Percentiles rank a stretch among this genome's conserved stretches.
phyloP scores from a whole-genome alignment of 2,329 filamentous ascomycete genomes.

The Lachnellula hyalina region DNA sequence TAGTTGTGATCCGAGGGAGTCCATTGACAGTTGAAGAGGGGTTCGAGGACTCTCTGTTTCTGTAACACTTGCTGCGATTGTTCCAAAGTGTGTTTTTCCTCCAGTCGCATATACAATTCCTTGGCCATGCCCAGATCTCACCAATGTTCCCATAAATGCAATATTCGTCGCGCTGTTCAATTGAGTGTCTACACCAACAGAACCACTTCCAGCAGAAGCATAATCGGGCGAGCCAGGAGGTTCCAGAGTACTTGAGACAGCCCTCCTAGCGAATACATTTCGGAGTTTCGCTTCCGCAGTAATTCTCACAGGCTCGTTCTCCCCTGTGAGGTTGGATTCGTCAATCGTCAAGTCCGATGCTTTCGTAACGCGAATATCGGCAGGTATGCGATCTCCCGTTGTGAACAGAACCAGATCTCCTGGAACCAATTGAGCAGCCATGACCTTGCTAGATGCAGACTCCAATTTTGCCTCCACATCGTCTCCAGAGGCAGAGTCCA shows the following conservation, averaged over 20 bases:
- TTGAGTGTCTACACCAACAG: constrained; percentile 58
- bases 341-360: constrained; percentile 89
- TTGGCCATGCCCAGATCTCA: constrained; percentile 91
- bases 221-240: constrained; percentile 52
- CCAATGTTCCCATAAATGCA: constrained; percentile 95
- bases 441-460: constrained; percentile 73
- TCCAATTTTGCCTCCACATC: constrained; percentile 57
- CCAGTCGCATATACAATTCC: constrained; percentile 97
- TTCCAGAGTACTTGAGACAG: constrained; percentile 24
- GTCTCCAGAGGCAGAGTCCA: constrained; percentile 31
- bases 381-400: constrained; percentile 92
- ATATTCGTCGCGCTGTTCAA: constrained; percentile 80
- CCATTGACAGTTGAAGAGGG: constrained; percentile 92
- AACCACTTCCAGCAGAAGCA: constrained; percentile 51
- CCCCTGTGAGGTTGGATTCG: constrained; percentile 92
- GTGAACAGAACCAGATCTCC: constrained; percentile 92
- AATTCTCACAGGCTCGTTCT: constrained; percentile 89
- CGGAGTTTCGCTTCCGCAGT: constrained; percentile 54
- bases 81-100: constrained; percentile 88
- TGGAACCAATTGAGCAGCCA: constrained; percentile 80
- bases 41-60: constrained; percentile 94
- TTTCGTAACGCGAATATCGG: constrained; percentile 89
- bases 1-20: constrained; percentile 89
- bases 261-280: constrained; percentile 29
- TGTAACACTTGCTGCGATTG: constrained; percentile 88